These are phyloP conservation scores for Pichia membranifaciens DNA, from an alignment of 805 yeast genomes.

Conservation along the genomic window DNA sequence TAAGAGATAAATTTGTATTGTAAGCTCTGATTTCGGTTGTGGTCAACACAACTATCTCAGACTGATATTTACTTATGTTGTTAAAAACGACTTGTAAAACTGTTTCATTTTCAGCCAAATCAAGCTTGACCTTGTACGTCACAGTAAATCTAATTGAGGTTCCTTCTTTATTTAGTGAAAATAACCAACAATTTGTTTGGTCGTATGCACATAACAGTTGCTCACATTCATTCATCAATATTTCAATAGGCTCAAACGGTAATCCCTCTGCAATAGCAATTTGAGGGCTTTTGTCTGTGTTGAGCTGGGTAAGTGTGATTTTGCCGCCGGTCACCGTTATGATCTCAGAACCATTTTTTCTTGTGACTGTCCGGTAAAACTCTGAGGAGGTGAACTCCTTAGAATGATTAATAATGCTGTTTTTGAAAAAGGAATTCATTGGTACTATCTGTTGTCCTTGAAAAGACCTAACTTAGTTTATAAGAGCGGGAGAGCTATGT, in stretches of 20 bases:
- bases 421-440: slow-evolving; percentile 1
- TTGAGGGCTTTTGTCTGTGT: neutral
- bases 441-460: too few species aligned
- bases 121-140: slow-evolving; percentile 8
- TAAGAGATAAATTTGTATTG: slow-evolving; percentile 29
- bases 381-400: slow-evolving; percentile 14
- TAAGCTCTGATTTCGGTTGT: slow-evolving; percentile 31
- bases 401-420: slow-evolving; percentile 2
- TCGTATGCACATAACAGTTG: slow-evolving; percentile 26
- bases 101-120: slow-evolving; percentile 18
- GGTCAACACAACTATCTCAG: slow-evolving; percentile 40
- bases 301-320: slow-evolving; percentile 19
- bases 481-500: too few species aligned
- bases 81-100: slow-evolving; percentile 41
- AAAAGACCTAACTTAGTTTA: too few species aligned
- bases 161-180: slow-evolving; percentile 19
- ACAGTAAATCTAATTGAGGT: slow-evolving; percentile 16
- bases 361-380: slow-evolving; percentile 22
- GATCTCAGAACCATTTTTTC: slow-evolving; percentile 24
- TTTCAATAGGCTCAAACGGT: slow-evolving; percentile 23
- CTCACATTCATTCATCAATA: slow-evolving; percentile 23
- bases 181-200: slow-evolving; percentile 13
- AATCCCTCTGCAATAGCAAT: slow-evolving; percentile 10
- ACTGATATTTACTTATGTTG: slow-evolving; percentile 36
- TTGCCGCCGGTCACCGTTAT: slow-evolving; percentile 20